phyloP scores from a whole-genome alignment of 345 rosid genomes.

The Eucalyptus polybractea region DNA sequence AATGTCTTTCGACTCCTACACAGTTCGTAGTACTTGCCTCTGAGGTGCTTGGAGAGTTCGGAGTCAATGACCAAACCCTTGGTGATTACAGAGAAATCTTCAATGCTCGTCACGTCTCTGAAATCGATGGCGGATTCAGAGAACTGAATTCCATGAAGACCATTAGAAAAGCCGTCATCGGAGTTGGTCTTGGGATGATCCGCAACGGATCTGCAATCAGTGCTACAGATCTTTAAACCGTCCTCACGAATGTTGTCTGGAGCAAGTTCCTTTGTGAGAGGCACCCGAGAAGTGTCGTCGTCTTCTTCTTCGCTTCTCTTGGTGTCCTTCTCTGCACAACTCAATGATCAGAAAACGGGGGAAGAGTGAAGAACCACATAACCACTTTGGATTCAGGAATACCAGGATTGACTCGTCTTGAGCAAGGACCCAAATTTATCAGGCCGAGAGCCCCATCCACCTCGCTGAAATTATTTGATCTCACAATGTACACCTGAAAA shows the following conservation, averaged over 20 bases:
- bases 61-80: slow-evolving; percentile 11
- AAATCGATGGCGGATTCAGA: slow-evolving; percentile 7
- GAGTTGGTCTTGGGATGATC: not conserved
- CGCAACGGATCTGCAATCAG: not conserved
- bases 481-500: not conserved
- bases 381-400: not conserved
- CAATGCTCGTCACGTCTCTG: slow-evolving; percentile 2
- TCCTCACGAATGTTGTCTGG: not conserved
- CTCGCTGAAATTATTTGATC: not conserved
- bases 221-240: not conserved
- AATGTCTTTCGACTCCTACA: not conserved
- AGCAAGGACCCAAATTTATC: not conserved
- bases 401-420: not conserved
- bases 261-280: too few species aligned
- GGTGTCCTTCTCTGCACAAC: too few species aligned
- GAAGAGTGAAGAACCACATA: too few species aligned
- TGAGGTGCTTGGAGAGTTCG: not conserved
- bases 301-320: too few species aligned
- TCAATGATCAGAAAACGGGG: too few species aligned
- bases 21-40: too few species aligned
- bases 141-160: not conserved
- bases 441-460: slow-evolving; percentile 2
- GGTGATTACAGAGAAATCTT: slow-evolving; percentile 12
- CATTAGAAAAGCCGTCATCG: not conserved
- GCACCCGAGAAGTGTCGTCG: too few species aligned